Base-by-base conservation (phyloP, 2,329 filamentous ascomycete genomes). In the Cucurbitaria berberidis region DNA sequence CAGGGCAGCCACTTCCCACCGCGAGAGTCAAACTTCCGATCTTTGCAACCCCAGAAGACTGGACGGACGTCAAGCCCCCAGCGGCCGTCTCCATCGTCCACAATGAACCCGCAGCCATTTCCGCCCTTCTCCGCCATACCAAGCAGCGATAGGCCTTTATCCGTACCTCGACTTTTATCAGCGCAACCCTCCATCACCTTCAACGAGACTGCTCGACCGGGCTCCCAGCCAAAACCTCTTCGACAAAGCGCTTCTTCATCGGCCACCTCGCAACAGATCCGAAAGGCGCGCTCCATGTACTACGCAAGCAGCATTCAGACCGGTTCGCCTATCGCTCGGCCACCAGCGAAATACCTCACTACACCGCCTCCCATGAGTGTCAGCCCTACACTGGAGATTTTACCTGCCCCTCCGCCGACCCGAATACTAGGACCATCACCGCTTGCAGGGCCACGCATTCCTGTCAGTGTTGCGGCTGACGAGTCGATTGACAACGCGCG, bases 1-100 rank as follows among this genome's bases (percentile, higher is more conserved):
- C 69, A 74, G 49, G 73, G 73, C 42, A 73, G 69, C 39, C 73
- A 74, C 47, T 75, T 76, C 38, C 72, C 72, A n/a, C 59, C 67
- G 9, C 64, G 70, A 36, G 67, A 64, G 8, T 65, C 70, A 2
- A 72, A 68, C 48, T 53, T 70, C 41, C 66, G 67, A 27, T 68
- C 67, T 24, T 40, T 56, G 7, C 54, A 69, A 30, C 30, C 52
- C 6, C 55, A 58, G n/a, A 65, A 55, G 19, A 43, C 26, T 5
- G 45, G 49, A 8, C 60, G 65, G 32, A 40, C 36, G 7, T 48
- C 35, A 18, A 55, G 36, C 30, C 40, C 41, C 9, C 57, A 63
- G 26, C 55, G 54, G 11, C 59, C 57, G 35, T 53, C 52, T 13
- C 51, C 54, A 24, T 42, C 48, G 3, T 39, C 59, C 19, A 54